These are phyloP conservation scores for Hypoxylon sp. DNA, from an alignment of 2,329 filamentous ascomycete species.

Conservation along the genomic window DNA sequence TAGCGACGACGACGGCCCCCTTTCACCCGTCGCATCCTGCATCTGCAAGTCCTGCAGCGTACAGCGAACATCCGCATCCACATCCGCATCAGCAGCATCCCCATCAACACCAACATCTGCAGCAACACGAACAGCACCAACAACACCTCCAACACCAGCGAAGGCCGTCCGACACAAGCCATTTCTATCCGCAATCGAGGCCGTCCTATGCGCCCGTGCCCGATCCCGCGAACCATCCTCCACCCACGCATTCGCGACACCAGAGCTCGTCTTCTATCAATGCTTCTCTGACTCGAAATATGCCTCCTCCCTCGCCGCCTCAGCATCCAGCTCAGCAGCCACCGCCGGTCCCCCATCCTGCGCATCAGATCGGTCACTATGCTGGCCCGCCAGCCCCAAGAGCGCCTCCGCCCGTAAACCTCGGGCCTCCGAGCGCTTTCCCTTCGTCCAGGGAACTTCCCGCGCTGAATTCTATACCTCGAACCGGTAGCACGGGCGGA, in stretches of 20 bases:
- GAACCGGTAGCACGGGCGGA: conserved; percentile 57
- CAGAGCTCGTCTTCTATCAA: conserved; percentile 46
- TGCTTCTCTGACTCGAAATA: conserved; percentile 40
- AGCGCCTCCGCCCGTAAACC: conserved; percentile 40
- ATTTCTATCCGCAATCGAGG: conserved; percentile 45
- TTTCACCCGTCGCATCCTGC: conserved; percentile 43
- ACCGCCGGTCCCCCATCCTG: conserved; percentile 33
- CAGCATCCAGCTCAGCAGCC: conserved; percentile 36
- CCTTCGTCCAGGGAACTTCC: conserved; percentile 45
- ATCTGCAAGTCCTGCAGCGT: conserved; percentile 39
- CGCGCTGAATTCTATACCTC: conserved; percentile 50
- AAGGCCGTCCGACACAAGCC: conserved; percentile 42
- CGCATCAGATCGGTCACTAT: conserved; percentile 44
- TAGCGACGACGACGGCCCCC: conserved; percentile 33
- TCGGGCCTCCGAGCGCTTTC: conserved; percentile 44
- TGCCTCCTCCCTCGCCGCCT: conserved; percentile 44
- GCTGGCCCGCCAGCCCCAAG: conserved; percentile 41
- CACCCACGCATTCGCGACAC: conserved; percentile 43
- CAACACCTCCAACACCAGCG: conserved; percentile 39
- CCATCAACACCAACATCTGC: not conserved
- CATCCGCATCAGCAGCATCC: too few relatives aligned
- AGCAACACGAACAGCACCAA: not conserved
- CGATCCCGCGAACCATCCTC: conserved; percentile 43
- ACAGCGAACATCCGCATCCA: conserved; percentile 40
- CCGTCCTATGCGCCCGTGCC: conserved; percentile 38